Evolutionary conservation across 495 filamentous ascomycete genomes (phyloP).

Genomic region (Talaromyces wortmannii): DNA sequence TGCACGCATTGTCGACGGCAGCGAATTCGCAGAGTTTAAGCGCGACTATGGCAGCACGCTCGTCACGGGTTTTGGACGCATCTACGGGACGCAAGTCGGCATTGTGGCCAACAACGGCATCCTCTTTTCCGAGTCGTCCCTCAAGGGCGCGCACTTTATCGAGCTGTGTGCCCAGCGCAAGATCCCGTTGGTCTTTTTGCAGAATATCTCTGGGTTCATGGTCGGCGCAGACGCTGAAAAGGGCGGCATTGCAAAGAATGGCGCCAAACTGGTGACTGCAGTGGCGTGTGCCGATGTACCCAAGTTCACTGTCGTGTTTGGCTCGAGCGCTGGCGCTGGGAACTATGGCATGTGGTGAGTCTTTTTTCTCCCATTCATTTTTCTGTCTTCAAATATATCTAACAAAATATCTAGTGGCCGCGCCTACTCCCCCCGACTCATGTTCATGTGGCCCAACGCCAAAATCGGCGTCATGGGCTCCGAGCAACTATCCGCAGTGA

Average conservation of each 20-base stretch:
- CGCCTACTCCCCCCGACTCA: slow-evolving; percentile 80
- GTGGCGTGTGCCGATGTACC: slow-evolving; percentile 93
- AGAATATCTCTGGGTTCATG: slow-evolving; percentile 99
- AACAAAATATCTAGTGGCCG: slow-evolving; percentile 54
- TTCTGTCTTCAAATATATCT: background rate
- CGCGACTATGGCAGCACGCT: slow-evolving; percentile 83
- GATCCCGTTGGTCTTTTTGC: slow-evolving; percentile 86
- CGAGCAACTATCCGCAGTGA: slow-evolving; percentile 86
- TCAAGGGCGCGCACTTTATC: slow-evolving; percentile 97
- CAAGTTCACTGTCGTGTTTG: slow-evolving; percentile 94
- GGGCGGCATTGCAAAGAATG: slow-evolving; percentile 96
- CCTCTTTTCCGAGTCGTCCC: slow-evolving; percentile 81
- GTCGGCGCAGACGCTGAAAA: slow-evolving; percentile 88
- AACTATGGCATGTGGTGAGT: slow-evolving; percentile 80
- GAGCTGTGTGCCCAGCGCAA: slow-evolving; percentile 89
- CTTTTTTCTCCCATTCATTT: background rate
- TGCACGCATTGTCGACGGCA: slow-evolving; percentile 87
- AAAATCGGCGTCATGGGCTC: slow-evolving; percentile 93
- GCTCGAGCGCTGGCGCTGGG: slow-evolving; percentile 67
- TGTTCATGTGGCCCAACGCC: slow-evolving; percentile 98
- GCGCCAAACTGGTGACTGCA: slow-evolving; percentile 93
- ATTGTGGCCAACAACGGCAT: slow-evolving; percentile 98
- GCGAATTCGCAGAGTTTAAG: slow-evolving; percentile 91
- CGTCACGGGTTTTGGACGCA: slow-evolving; percentile 86
- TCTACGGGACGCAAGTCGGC: slow-evolving; percentile 86